These are phyloP conservation scores for Cnidoscolus chayamansa DNA, from an alignment of 441 rosid species.

Conservation along the genomic window DNA sequence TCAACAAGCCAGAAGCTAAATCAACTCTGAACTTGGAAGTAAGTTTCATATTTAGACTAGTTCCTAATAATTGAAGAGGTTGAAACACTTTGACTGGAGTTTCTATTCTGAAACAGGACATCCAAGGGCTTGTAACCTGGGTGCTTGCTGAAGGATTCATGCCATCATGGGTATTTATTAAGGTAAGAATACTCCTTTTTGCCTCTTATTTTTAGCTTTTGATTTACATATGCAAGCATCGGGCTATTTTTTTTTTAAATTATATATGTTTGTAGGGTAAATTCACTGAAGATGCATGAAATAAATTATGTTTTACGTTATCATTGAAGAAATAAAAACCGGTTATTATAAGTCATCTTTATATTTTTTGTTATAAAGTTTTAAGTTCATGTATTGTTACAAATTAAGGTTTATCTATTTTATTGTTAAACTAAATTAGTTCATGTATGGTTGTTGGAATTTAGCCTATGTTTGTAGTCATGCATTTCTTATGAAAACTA, in stretches of 20 bases:
- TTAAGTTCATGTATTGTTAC: too few relatives aligned
- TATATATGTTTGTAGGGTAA: not conserved
- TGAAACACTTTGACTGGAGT: constrained; percentile 4
- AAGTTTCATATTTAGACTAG: constrained; percentile 20
- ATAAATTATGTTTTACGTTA: too few relatives aligned
- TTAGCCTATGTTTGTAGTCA: not conserved
- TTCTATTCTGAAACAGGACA: constrained; percentile 52
- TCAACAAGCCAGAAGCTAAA: constrained; percentile 56
- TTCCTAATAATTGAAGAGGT: constrained; percentile 3
- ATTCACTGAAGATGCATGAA: too few relatives aligned
- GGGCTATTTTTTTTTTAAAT: not conserved
- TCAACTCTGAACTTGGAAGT: constrained; percentile 72
- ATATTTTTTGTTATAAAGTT: too few relatives aligned
- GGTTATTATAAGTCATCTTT: too few relatives aligned
- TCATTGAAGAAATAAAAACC: too few relatives aligned
- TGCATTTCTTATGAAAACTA: not conserved
- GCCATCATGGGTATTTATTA: constrained; percentile 93
- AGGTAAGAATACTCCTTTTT: constrained; percentile 39
- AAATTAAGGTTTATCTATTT: too few relatives aligned
- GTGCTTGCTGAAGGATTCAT: constrained; percentile 87
- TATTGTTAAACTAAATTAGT: too few relatives aligned
- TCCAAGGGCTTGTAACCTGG: constrained; percentile 96
- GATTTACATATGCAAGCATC: too few relatives aligned
- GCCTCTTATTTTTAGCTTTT: not conserved
- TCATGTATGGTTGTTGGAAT: too few relatives aligned